These are phyloP conservation scores for Talaromyces liani DNA, from an alignment of 495 filamentous ascomycete species.

Conservation along the genomic window DNA sequence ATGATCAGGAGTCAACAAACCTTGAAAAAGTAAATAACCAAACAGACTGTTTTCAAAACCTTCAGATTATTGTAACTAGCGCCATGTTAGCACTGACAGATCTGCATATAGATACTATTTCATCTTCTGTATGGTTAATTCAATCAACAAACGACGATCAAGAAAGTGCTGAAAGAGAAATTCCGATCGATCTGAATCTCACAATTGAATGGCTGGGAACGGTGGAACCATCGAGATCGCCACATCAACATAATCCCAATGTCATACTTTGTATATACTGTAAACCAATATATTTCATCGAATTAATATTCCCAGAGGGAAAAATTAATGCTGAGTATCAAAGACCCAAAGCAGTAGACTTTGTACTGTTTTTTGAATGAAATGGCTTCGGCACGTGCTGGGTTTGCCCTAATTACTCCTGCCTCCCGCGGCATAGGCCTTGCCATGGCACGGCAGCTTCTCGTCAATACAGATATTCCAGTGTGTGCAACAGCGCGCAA, in stretches of 20 bases:
- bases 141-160: too few relatives aligned
- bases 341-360: not conserved
- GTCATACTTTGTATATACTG: not conserved
- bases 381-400: conserved; percentile 6
- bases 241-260: not conserved
- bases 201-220: not conserved
- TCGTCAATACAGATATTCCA: conserved; percentile 56
- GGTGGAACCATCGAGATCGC: not conserved
- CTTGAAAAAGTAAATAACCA: too few relatives aligned
- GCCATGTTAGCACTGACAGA: too few relatives aligned
- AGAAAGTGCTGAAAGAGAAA: not conserved
- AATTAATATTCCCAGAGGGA: too few relatives aligned
- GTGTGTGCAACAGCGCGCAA: conserved; percentile 65
- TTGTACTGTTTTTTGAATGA: not conserved
- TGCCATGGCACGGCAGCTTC: conserved; percentile 58
- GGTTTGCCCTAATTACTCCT: conserved; percentile 40
- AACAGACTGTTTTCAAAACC: too few relatives aligned
- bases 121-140: too few relatives aligned
- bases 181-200: not conserved
- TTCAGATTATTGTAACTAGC: too few relatives aligned
- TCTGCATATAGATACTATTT: too few relatives aligned
- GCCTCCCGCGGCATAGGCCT: conserved; percentile 71
- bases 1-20: too few relatives aligned
- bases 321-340: too few relatives aligned
- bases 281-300: too few relatives aligned